A percentile compares a stretch with the other conserved stretches of the same genome.
Evolutionary conservation across 2,329 filamentous ascomycete genomes (phyloP).

Genomic region (Venturia carpophila): DNA sequence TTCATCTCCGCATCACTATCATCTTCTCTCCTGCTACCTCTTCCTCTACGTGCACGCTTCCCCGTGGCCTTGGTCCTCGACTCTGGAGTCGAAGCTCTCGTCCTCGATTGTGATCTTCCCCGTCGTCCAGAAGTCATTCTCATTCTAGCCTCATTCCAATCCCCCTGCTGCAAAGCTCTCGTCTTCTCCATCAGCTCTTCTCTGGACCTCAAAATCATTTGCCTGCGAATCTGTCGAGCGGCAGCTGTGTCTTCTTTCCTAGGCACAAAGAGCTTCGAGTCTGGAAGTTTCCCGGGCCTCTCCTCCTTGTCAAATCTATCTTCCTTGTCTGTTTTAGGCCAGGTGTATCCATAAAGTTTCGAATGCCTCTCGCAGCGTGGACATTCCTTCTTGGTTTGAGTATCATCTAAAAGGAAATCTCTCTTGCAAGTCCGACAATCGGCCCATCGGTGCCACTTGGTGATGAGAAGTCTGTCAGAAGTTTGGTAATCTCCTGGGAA

Average conservation of each 20-base stretch:
- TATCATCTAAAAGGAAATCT: slow-evolving; percentile 80
- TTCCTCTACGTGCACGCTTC: background rate
- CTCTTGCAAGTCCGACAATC: slow-evolving; percentile 76
- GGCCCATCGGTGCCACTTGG: slow-evolving; percentile 75
- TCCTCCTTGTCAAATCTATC: slow-evolving; percentile 63
- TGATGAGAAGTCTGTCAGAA: slow-evolving; percentile 65
- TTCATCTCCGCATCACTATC: slow-evolving; percentile 7
- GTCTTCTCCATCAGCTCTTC: slow-evolving; percentile 1
- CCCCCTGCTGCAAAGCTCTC: background rate
- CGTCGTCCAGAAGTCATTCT: slow-evolving; percentile 9
- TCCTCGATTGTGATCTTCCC: slow-evolving; percentile 6
- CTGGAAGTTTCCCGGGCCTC: slow-evolving; percentile 58
- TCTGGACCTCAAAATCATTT: background rate
- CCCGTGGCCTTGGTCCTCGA: background rate
- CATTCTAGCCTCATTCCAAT: slow-evolving; percentile 9
- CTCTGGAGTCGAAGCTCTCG: background rate
- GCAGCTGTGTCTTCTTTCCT: background rate
- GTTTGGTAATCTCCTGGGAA: slow-evolving; percentile 60
- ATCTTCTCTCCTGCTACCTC: background rate
- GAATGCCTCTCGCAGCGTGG: slow-evolving; percentile 91
- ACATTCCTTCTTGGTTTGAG: slow-evolving; percentile 74
- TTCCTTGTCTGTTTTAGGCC: slow-evolving; percentile 87
- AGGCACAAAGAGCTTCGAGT: slow-evolving; percentile 31
- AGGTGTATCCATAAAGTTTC: slow-evolving; percentile 88
- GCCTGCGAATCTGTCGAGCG: background rate